Base-by-base conservation (phyloP, 768 basidiomycete species). In the Phaeotremella fagi region DNA sequence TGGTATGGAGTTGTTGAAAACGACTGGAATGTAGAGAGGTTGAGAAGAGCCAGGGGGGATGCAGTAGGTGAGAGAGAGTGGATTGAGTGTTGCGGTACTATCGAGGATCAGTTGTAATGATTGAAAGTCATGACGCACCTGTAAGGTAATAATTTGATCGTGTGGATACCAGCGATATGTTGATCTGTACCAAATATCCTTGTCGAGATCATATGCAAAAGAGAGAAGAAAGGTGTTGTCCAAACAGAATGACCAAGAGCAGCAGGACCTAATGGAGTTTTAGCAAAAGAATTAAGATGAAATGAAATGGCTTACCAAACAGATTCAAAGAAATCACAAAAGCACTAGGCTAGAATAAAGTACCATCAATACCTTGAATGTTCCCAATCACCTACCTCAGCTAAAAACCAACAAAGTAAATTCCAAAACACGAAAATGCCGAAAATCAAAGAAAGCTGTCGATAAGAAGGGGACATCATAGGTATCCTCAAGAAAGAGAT, bases 1-100 rank as follows among this genome's bases (percentile, higher is more conserved):
- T 3, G 88, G 81, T n/a, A 79, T 79, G 7, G 92, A 90, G 74
- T 94, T 92, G 77, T 97, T 95, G 72, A 95, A 80, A 41, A 92
- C 79, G 28, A 95, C 75, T 0, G 92, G 92, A 43, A 95, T 77
- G 48, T 89, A 80, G 26, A 87, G 81, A 38, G 77, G 77, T 48
- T 60, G 49, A 18, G 36, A 22, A 4, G 79, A 78, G 41, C 79
- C 75, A 9, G 78, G 71, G 1, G 85, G 78, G 18, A 92, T 78
- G 64, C 90, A 94, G 70, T 85, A 91, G 2, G 82, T 83, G 47
- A 82, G 78, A 14, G 76, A 79, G 54, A 85, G 79, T 11, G 88
- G 89, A 63, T 94, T 92, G 38, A 98, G 78, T 20, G 85, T 84
- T 3, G 91, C 92, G 2, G 91, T 95, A 71, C 90, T 78, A 48